Conservation (phyloP, 257 asterid genomes). For the Pogostemon cablin region DNA sequence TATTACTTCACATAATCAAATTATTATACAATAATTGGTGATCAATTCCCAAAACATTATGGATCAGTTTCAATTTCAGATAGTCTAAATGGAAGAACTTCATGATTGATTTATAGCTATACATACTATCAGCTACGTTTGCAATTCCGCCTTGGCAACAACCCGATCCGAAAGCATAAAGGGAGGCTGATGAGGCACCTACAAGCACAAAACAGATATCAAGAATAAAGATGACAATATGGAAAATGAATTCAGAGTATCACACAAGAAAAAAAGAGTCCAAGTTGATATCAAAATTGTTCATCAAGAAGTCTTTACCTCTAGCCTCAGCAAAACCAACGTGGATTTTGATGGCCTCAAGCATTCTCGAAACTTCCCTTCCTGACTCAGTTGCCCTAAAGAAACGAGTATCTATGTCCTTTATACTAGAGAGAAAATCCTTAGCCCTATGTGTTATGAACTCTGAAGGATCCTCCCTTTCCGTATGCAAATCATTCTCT, state of each 20-base stretch:
- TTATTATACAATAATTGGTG: background rate
- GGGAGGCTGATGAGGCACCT: slow-evolving; percentile 72
- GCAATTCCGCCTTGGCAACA: slow-evolving; percentile 73
- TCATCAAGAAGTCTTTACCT: slow-evolving; percentile 50
- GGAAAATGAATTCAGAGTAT: background rate
- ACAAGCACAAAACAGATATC: slow-evolving; percentile 22
- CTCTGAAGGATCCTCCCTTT: slow-evolving; percentile 91
- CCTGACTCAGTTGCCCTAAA: slow-evolving; percentile 95
- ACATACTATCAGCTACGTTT: slow-evolving; percentile 65
- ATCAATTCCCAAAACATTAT: background rate
- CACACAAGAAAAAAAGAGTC: background rate
- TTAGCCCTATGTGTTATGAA: slow-evolving; percentile 94
- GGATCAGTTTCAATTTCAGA: slow-evolving; percentile 19
- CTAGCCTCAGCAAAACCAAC: slow-evolving; percentile 85
- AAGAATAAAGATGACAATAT: background rate
- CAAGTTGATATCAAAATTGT: background rate
- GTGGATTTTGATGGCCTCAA: slow-evolving; percentile 84
- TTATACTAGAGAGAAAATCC: slow-evolving; percentile 88
- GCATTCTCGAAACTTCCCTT: slow-evolving; percentile 95
- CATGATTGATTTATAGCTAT: background rate
- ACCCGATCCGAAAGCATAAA: slow-evolving; percentile 56
- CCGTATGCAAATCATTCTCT: slow-evolving; percentile 10
- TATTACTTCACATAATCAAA: background rate
- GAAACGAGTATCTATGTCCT: slow-evolving; percentile 91
- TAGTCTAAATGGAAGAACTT: background rate